phyloP scores from a whole-genome alignment of 768 basidiomycete species.

The Lactifluus piperatus region DNA sequence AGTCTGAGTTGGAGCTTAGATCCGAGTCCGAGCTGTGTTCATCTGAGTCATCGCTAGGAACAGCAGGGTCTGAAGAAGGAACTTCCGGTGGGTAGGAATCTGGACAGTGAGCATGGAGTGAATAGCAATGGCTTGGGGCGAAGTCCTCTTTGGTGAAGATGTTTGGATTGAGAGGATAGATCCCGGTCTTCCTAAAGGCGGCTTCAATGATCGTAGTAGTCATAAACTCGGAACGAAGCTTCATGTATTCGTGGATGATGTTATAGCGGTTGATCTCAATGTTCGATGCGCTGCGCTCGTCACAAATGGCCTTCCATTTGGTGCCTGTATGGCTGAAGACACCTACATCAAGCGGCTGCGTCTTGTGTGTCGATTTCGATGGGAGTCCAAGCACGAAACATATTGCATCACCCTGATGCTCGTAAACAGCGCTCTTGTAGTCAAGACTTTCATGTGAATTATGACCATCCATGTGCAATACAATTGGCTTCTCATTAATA shows the following conservation, averaged over 20 bases:
- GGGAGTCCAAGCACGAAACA: not conserved
- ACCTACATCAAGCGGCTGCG: not conserved
- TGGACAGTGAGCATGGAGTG: not conserved
- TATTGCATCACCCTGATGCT: not conserved
- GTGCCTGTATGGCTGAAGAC: not conserved
- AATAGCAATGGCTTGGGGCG: not conserved
- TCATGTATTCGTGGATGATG: not conserved
- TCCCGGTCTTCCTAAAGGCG: not conserved
- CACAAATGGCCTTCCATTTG: not conserved
- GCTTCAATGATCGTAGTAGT: not conserved
- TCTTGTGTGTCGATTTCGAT: not conserved
- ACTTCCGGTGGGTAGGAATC: not conserved
- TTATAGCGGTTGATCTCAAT: not conserved
- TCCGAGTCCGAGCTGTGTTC: no score
- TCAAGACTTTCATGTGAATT: not conserved
- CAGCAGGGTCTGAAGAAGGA: not conserved
- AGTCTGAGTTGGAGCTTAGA: no score
- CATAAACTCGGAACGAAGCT: fast-evolving
- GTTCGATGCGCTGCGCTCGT: not conserved
- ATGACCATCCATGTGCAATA: not conserved
- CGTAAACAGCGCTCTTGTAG: not conserved
- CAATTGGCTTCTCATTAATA: not conserved
- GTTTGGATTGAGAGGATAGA: not conserved
- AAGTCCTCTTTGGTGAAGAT: not conserved
- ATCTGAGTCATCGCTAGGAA: no score